A percentile compares a stretch with the other conserved stretches of the same genome.
phyloP scores from a whole-genome alignment of 73 alveolate species.

The Blepharisma stoltei region DNA sequence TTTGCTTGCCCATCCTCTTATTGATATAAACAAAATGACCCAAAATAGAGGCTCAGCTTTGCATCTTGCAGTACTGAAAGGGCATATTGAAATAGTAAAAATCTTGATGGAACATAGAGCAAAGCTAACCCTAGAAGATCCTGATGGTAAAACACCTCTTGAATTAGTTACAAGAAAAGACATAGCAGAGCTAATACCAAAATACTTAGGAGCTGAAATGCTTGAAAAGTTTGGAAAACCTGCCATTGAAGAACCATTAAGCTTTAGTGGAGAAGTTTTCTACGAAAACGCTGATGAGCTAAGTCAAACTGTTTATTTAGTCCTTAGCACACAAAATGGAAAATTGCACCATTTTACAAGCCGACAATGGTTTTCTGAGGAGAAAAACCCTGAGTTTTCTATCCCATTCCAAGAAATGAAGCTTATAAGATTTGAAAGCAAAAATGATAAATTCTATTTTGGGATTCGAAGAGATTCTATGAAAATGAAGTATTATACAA shows the following conservation, averaged over 20 bases:
- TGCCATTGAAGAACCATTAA: not conserved
- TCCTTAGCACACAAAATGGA: conserved; percentile 15
- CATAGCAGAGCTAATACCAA: conserved; percentile 48
- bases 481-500: not conserved
- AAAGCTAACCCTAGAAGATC: conserved; percentile 40
- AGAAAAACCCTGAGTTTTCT: not conserved
- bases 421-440: not conserved
- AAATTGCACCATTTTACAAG: not conserved
- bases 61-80: conserved; percentile 60
- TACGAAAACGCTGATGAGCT: conserved; percentile 31
- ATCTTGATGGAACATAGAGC: conserved; percentile 57
- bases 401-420: not conserved
- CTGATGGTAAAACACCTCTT: conserved; percentile 51
- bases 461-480: no score
- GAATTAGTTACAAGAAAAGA: conserved; percentile 50
- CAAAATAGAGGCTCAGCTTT: conserved; percentile 63
- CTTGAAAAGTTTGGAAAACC: no score
- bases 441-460: no score
- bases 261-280: not conserved
- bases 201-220: conserved; percentile 38
- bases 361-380: not conserved
- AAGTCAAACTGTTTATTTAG: not conserved
- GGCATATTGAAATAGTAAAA: conserved; percentile 57
- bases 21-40: conserved; percentile 46
- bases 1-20: conserved; percentile 42